These are phyloP conservation scores for Sechiopsis laciniata DNA, from an alignment of 306 rosid species.

Conservation along the genomic window DNA sequence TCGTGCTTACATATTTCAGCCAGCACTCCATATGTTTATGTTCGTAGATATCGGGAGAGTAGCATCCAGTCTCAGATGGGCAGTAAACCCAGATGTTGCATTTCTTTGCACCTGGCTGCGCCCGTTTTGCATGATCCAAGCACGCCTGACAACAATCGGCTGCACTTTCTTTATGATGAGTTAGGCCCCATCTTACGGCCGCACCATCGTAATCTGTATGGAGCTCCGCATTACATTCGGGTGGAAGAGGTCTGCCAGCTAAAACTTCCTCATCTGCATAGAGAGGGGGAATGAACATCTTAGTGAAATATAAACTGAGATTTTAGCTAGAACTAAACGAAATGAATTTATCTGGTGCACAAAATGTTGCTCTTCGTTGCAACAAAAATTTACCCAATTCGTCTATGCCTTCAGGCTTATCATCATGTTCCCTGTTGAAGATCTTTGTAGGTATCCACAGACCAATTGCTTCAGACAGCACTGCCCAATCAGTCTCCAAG, in stretches of 20 bases:
- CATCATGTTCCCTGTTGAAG: conserved; percentile 50
- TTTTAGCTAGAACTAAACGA: neutral
- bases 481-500: conserved; percentile 67
- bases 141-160: conserved; percentile 97
- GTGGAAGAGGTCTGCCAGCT: conserved; percentile 70
- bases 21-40: conserved; percentile 87
- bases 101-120: conserved; percentile 61
- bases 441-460: conserved; percentile 73
- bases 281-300: conserved; percentile 22
- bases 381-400: conserved; percentile 47
- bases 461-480: conserved; percentile 70
- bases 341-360: neutral
- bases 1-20: conserved; percentile 74
- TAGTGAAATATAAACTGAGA: conserved; percentile 24
- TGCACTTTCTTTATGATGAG: conserved; percentile 86
- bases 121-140: conserved; percentile 66
- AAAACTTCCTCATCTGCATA: conserved; percentile 62
- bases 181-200: conserved; percentile 97
- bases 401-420: conserved; percentile 59
- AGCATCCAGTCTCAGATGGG: conserved; percentile 74
- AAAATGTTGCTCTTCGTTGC: neutral
- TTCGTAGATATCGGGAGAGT: conserved; percentile 81
- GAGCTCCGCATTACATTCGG: conserved; percentile 61
- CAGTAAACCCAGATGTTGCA: conserved; percentile 97
- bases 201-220: conserved; percentile 83